phyloP scores from a whole-genome alignment of 140 eudicot genomes.

The Stevia rebaudiana region DNA sequence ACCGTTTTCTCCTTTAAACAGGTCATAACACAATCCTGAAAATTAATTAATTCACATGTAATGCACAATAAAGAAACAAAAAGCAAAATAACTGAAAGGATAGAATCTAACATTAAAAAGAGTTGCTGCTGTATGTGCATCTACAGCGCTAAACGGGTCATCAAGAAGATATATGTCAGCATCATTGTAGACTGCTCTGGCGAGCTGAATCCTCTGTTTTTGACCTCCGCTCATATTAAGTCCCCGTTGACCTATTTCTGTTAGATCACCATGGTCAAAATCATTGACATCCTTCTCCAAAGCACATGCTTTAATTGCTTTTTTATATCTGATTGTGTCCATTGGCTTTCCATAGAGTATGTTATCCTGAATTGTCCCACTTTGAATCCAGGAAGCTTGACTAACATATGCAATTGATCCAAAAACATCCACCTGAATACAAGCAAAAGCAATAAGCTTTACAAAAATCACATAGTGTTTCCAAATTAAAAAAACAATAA shows the following conservation, averaged over 20 bases:
- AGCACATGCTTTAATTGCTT: slow-evolving; percentile 53
- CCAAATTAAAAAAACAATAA: too few relatives aligned
- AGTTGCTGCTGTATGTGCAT: slow-evolving; percentile 78
- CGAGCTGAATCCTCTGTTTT: slow-evolving; percentile 81
- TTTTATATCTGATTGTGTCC: slow-evolving; percentile 48
- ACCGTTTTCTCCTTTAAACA: slow-evolving; percentile 56
- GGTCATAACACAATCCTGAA: slow-evolving; percentile 72
- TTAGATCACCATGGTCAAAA: slow-evolving; percentile 60
- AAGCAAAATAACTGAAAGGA: too few relatives aligned
- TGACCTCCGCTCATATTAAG: slow-evolving; percentile 88
- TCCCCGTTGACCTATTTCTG: slow-evolving; percentile 83
- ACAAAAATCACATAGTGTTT: too few relatives aligned
- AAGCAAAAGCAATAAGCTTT: not conserved
- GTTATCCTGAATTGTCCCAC: slow-evolving; percentile 74
- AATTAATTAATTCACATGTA: not conserved
- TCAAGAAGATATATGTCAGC: slow-evolving; percentile 82
- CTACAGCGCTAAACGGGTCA: slow-evolving; percentile 88
- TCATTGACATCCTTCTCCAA: slow-evolving; percentile 59
- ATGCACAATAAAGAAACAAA: too few relatives aligned
- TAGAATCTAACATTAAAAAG: slow-evolving; percentile 51
- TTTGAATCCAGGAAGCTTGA: slow-evolving; percentile 76
- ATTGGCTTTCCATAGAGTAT: slow-evolving; percentile 60
- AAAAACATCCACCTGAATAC: slow-evolving; percentile 39
- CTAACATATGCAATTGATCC: slow-evolving; percentile 78
- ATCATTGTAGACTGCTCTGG: slow-evolving; percentile 74